A percentile compares a stretch with the other conserved stretches of the same genome.
phyloP scores from a whole-genome alignment of 495 filamentous ascomycete species.

The Massariosphaeria phaeospora region DNA sequence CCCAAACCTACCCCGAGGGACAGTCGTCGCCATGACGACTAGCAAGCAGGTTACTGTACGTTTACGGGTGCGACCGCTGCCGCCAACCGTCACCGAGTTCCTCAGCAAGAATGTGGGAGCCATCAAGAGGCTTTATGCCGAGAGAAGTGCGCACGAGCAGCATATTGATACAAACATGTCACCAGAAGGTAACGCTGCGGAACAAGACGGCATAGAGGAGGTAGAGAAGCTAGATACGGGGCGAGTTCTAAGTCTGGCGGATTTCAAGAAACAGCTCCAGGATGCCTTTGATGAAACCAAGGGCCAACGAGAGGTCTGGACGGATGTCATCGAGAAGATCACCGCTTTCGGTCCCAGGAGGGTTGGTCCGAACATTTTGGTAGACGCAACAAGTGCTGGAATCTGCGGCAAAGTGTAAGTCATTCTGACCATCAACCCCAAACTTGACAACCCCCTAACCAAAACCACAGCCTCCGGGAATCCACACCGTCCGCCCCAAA shows the following conservation, averaged over 20 bases:
- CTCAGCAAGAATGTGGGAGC: slow-evolving; percentile 69
- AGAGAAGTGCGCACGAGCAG: slow-evolving; percentile 50
- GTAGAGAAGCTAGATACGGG: slow-evolving; percentile 45
- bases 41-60: slow-evolving; percentile 80
- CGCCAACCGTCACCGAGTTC: slow-evolving; percentile 75
- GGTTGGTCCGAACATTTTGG: slow-evolving; percentile 81
- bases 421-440: neutral
- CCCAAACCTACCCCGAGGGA: slow-evolving; percentile 82
- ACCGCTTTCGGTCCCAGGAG: slow-evolving; percentile 82
- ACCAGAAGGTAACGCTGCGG: slow-evolving; percentile 10
- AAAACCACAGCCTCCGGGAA: slow-evolving; percentile 34
- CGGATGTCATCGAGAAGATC: slow-evolving; percentile 70
- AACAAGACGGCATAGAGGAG: slow-evolving; percentile 41
- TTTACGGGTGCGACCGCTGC: slow-evolving; percentile 75
- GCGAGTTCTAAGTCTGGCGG: slow-evolving; percentile 59
- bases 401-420: slow-evolving; percentile 71
- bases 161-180: slow-evolving; percentile 7
- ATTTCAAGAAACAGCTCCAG: slow-evolving; percentile 69
- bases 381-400: slow-evolving; percentile 72
- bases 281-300: slow-evolving; percentile 60
- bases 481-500: neutral
- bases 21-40: slow-evolving; percentile 64
- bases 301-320: slow-evolving; percentile 69
- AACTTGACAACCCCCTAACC: slow-evolving; percentile 21
- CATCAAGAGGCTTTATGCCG: slow-evolving; percentile 73